Conservation (phyloP, 192 early-diverging fungal species). For the Rhizoclosmatium globosum region DNA sequence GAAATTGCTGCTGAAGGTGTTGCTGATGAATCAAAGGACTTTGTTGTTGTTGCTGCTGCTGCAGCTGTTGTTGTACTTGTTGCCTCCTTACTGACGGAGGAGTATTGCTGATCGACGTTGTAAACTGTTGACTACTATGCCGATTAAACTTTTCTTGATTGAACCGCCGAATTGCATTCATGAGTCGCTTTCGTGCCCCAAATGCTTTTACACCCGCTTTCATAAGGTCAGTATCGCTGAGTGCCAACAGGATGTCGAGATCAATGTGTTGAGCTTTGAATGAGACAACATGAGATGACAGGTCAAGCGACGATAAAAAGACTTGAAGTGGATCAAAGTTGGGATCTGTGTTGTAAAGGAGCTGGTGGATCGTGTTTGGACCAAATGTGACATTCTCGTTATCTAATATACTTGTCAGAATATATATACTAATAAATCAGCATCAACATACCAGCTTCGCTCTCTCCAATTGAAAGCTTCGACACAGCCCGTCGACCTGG, state of each 20-base stretch:
- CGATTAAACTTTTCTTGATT: slow-evolving; percentile 34
- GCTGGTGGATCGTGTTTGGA: not conserved
- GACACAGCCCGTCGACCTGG: not conserved
- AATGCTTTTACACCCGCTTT: slow-evolving; percentile 60
- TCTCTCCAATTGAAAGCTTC: slow-evolving; percentile 26
- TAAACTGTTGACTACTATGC: slow-evolving; percentile 29
- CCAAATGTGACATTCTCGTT: slow-evolving; percentile 25
- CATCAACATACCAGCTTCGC: slow-evolving; percentile 15
- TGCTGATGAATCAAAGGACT: not conserved
- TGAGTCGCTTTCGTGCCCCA: slow-evolving; percentile 59
- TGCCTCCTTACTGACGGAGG: not conserved
- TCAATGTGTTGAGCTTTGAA: slow-evolving; percentile 64
- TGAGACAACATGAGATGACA: slow-evolving; percentile 44
- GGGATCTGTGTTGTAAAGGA: slow-evolving; percentile 38
- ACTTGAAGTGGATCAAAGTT: slow-evolving; percentile 38
- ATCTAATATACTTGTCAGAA: not conserved
- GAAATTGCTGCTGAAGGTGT: not conserved
- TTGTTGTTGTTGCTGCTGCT: not conserved
- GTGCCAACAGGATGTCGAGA: slow-evolving; percentile 52
- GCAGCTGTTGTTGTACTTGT: not conserved
- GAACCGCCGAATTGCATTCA: slow-evolving; percentile 52
- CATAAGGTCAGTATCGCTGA: slow-evolving; percentile 57
- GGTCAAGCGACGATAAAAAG: slow-evolving; percentile 51
- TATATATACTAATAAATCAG: not conserved
- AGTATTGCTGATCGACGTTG: not conserved